phyloP scores from a whole-genome alignment of 2,329 filamentous ascomycete genomes.

The Colletotrichum abscissum region DNA sequence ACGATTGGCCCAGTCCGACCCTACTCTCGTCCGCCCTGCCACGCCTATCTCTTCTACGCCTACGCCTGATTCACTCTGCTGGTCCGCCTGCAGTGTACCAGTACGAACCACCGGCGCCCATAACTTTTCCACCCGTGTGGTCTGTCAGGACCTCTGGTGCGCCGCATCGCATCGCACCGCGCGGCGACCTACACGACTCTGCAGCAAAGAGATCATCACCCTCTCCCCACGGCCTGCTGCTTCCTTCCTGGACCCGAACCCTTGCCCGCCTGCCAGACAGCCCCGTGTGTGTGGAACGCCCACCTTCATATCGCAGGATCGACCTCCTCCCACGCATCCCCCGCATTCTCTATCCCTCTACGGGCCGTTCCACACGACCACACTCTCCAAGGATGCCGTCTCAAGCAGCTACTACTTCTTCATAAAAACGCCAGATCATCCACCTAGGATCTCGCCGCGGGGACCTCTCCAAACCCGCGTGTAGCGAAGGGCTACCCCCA shows the following conservation, averaged over 20 bases:
- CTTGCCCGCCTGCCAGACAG: slow-evolving; percentile 29
- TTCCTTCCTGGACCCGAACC: slow-evolving; percentile 12
- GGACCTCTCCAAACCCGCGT: slow-evolving; percentile 22
- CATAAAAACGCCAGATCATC: slow-evolving; percentile 35
- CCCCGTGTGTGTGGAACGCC: slow-evolving; percentile 31
- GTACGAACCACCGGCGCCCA: slow-evolving; percentile 22
- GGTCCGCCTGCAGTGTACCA: slow-evolving; percentile 31
- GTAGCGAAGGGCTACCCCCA: slow-evolving; percentile 26
- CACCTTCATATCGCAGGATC: slow-evolving; percentile 31
- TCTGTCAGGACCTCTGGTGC: slow-evolving; percentile 18
- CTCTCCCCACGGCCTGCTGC: slow-evolving; percentile 28
- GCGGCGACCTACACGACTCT: slow-evolving; percentile 15
- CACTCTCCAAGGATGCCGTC: slow-evolving; percentile 37
- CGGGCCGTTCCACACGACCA: slow-evolving; percentile 38
- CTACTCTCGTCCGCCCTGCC: slow-evolving; percentile 29
- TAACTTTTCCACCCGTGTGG: slow-evolving; percentile 10
- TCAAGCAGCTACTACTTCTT: slow-evolving; percentile 32
- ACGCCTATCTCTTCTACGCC: background rate
- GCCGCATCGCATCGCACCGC: slow-evolving; percentile 30
- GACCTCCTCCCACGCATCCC: slow-evolving; percentile 29
- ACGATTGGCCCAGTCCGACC: slow-evolving; percentile 33
- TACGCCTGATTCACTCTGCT: background rate
- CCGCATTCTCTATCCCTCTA: slow-evolving; percentile 33
- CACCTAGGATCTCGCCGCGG: slow-evolving; percentile 26
- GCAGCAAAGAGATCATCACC: slow-evolving; percentile 24